Conservation (phyloP, 2,329 filamentous ascomycete genomes). For the Colletotrichum sp. region DNA sequence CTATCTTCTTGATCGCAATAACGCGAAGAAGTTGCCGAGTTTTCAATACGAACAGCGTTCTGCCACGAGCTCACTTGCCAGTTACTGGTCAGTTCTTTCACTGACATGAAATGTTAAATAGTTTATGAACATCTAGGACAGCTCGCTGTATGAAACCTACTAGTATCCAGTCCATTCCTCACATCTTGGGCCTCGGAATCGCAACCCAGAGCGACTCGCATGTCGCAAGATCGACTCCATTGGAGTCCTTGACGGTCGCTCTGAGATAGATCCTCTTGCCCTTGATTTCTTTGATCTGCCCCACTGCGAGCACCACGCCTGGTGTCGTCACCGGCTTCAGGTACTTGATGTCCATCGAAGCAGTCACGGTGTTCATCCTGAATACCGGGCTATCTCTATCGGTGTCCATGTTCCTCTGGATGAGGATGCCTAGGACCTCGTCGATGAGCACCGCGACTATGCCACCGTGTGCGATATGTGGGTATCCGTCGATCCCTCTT, state of each 20-base stretch:
- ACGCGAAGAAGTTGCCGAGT: neutral
- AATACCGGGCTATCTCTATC: conserved; percentile 33
- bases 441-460: conserved; percentile 39
- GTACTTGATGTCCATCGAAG: conserved; percentile 37
- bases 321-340: conserved; percentile 34
- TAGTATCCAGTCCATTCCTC: neutral
- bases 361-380: conserved; percentile 36
- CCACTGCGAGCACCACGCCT: conserved; percentile 33
- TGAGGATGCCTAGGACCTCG: conserved; percentile 39
- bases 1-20: neutral
- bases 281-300: conserved; percentile 34
- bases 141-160: neutral
- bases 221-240: conserved; percentile 32
- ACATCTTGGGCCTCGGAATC: conserved; percentile 4
- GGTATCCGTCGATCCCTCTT: conserved; percentile 36
- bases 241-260: conserved; percentile 33
- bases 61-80: neutral
- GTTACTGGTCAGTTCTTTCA: neutral
- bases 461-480: conserved; percentile 40
- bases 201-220: conserved; percentile 23
- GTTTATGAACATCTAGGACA: neutral
- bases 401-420: conserved; percentile 39
- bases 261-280: conserved; percentile 37
- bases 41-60: rapidly evolving
- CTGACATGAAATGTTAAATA: neutral